phyloP scores from a whole-genome alignment of 305 asterid species.

The Nicotiana rustica region DNA sequence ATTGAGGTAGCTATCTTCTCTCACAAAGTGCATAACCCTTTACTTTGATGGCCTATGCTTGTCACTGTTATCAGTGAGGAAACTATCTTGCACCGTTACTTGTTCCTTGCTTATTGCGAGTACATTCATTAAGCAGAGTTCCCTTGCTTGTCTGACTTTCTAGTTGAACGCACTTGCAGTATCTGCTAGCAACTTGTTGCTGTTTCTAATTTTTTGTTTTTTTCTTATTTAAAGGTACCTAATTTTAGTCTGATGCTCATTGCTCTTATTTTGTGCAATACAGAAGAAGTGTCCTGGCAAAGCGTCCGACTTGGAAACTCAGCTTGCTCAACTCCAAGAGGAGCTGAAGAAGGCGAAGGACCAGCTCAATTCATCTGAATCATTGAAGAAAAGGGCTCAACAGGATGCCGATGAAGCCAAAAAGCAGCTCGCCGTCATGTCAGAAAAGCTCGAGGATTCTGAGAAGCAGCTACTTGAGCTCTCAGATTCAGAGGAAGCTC shows the following conservation, averaged over 20 bases:
- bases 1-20: background rate
- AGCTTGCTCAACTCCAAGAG: constrained; percentile 73
- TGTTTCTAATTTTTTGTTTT: background rate
- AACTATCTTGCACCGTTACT: background rate
- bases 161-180: background rate
- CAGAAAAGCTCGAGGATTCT: constrained; percentile 69
- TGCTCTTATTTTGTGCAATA: background rate
- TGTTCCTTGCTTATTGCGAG: background rate
- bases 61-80: background rate
- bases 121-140: too few species aligned
- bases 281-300: constrained; percentile 69
- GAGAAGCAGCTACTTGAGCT: constrained; percentile 64
- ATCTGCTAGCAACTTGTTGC: background rate
- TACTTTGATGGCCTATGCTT: background rate
- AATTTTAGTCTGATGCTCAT: background rate
- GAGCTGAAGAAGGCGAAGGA: constrained; percentile 75
- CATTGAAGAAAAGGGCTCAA: constrained; percentile 69
- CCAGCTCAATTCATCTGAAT: constrained; percentile 73
- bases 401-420: constrained; percentile 78
- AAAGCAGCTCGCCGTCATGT: constrained; percentile 60
- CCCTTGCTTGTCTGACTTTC: too few species aligned
- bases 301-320: constrained; percentile 68
- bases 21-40: background rate
- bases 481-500: constrained; percentile 75
- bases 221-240: background rate